A percentile compares a stretch with the other conserved stretches of the same genome.
phyloP scores from a whole-genome alignment of 192 early-diverging fungal species.

The Coemansia sp. region DNA sequence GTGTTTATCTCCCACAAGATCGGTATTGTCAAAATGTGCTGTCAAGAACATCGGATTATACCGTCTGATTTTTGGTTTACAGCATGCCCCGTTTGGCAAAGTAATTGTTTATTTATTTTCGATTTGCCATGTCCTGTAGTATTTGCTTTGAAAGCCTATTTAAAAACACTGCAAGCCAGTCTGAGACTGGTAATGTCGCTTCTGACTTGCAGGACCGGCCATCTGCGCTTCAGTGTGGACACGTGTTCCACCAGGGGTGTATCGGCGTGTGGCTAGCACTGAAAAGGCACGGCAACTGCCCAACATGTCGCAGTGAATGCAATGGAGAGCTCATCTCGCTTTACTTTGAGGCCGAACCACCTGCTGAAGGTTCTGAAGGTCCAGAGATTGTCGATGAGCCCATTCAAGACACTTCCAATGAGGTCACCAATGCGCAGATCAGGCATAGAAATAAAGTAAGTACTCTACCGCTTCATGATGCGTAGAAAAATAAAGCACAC shows the following conservation, averaged over 20 bases:
- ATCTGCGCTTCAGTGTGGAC: constrained; percentile 37
- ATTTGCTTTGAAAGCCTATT: constrained; percentile 49
- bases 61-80: neutral
- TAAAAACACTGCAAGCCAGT: neutral
- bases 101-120: constrained; percentile 1
- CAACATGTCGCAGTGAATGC: constrained; percentile 34
- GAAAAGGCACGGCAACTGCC: constrained; percentile 29
- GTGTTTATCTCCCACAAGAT: neutral
- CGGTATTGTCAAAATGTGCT: neutral
- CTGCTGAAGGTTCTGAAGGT: neutral
- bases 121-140: constrained; percentile 36
- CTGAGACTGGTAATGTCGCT: neutral
- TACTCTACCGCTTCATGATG: neutral
- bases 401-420: no score
- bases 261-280: constrained; percentile 41
- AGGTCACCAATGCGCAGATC: constrained; percentile 7
- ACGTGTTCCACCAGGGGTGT: constrained; percentile 48
- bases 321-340: constrained; percentile 27
- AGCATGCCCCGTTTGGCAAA: neutral
- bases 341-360: constrained; percentile 28
- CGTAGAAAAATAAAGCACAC: no score
- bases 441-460: constrained; percentile 9
- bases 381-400: neutral
- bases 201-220: constrained; percentile 28
- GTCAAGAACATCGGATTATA: neutral